Evolutionary conservation across 2,329 filamentous ascomycete species (phyloP).

Genomic region (Exserohilum rostratum): DNA sequence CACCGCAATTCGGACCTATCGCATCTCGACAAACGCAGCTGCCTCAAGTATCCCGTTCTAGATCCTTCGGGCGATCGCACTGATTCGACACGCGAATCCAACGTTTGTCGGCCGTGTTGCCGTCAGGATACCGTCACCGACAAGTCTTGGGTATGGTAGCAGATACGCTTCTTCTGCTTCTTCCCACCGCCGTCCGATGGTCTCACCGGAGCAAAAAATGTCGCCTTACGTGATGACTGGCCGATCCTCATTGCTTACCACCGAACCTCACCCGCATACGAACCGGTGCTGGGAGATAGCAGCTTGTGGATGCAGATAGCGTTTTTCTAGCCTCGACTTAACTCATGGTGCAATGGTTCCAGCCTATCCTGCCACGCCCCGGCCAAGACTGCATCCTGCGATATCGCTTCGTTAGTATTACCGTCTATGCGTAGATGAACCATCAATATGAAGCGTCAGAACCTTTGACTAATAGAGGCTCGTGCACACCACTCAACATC

Average conservation of each 20-base stretch:
- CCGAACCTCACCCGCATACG: not conserved
- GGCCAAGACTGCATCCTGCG: not conserved
- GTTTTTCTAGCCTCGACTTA: not conserved
- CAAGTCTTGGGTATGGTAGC: not conserved
- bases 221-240: not conserved
- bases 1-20: constrained; percentile 39
- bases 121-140: not conserved
- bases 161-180: constrained; percentile 1
- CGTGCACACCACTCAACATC: not conserved
- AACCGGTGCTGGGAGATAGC: not conserved
- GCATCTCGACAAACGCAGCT: constrained; percentile 23
- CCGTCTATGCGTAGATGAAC: not conserved
- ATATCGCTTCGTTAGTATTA: not conserved
- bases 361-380: not conserved
- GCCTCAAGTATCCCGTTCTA: constrained; percentile 22
- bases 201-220: not conserved
- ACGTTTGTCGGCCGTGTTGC: not conserved
- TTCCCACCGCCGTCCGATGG: not conserved
- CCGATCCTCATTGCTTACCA: not conserved
- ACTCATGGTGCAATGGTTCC: not conserved
- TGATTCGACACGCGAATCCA: too few species aligned
- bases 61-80: constrained; percentile 5
- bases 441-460: not conserved
- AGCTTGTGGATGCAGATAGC: not conserved
- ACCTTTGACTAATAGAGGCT: not conserved